Evolutionary conservation across 2,329 filamentous ascomycete genomes (phyloP), one percentile per base, ranked within the genome.

Genomic region (Talaromyces sp.): DNA sequence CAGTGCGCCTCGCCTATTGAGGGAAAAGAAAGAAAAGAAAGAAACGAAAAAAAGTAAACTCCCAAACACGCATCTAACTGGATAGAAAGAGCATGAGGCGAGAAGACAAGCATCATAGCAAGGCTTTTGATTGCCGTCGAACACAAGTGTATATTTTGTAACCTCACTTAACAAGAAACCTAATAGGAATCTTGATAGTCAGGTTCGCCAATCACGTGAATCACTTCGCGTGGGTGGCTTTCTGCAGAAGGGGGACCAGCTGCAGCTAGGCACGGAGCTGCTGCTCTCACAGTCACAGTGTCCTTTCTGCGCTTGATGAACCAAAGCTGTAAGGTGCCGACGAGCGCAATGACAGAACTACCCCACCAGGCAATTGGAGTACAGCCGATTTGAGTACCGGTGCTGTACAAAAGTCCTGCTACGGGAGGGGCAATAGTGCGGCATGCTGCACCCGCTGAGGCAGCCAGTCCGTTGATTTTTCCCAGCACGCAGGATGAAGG

Each of bases 401-500:
- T 68, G 17, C 85, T 84, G 66, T 90, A 91, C 4, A 91, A 77
- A 32, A 86, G 80, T 2, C 88, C 88, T 2, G 86, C 85, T 29
- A 90, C 73, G 0, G 88, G 88, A 24, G 87, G 88, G 1, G 87
- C 86, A 43, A 90, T 70, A 0, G 86, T 90, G n/a, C 88, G 81
- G 61, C 86, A 87, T 4, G 85, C 83, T 21, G 88, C 89, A n/a
- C 87, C 88, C 1, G 85, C 87, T 2, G 85, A 88, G 62, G 89
- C 89, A 54, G 88, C 87, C 9, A 90, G 75, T 0, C 88, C 88
- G 64, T 91, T 91, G 71, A 91, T 88, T 66, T 84, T 86, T 1
- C 88, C 88, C 17, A 91, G 78, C 5, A 85, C 81, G 1, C 80
- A 81, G 3, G 84, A 78, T 4, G 83, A 81, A 0, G 87, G 86